phyloP scores from a whole-genome alignment of 345 rosid genomes.

The Microthlaspi erraticum region DNA sequence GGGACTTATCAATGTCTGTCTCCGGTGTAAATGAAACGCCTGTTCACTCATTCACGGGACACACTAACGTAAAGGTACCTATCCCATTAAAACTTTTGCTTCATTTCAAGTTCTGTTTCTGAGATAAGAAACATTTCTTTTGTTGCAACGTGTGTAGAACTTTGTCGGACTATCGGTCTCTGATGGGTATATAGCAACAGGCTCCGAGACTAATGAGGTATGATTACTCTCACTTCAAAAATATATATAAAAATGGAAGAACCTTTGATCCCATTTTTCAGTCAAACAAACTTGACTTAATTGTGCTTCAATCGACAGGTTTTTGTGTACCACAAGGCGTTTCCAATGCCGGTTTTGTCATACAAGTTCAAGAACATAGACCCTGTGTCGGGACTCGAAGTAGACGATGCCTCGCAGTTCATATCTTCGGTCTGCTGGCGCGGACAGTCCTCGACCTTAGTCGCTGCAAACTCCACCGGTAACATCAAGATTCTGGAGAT shows the following conservation, averaged over 20 bases:
- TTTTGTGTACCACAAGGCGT: conserved; percentile 90
- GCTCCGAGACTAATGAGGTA: conserved; percentile 97
- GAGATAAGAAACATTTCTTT: background rate
- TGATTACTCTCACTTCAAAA: background rate
- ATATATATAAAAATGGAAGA: background rate
- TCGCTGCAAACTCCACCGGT: conserved; percentile 88
- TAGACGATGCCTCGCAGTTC: conserved; percentile 70
- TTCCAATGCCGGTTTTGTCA: conserved; percentile 92
- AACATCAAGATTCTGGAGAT: conserved; percentile 90
- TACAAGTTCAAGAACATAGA: conserved; percentile 69
- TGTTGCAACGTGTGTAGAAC: conserved; percentile 55
- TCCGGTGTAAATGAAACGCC: conserved; percentile 77
- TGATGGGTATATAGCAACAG: conserved; percentile 95
- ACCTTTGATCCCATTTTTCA: background rate
- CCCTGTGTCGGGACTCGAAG: conserved; percentile 61
- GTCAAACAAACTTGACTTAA: background rate
- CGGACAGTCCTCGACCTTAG: conserved; percentile 69
- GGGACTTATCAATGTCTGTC: conserved; percentile 84
- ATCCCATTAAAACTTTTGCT: conserved; percentile 33
- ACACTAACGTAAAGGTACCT: conserved; percentile 85
- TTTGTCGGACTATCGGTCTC: conserved; percentile 93
- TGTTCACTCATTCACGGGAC: conserved; percentile 85
- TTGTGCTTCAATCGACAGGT: conserved; percentile 62
- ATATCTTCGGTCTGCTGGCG: conserved; percentile 93
- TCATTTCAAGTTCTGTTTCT: background rate